Evolutionary conservation across 805 yeast genomes (phyloP).

Genomic region (Candida bentonensis): DNA sequence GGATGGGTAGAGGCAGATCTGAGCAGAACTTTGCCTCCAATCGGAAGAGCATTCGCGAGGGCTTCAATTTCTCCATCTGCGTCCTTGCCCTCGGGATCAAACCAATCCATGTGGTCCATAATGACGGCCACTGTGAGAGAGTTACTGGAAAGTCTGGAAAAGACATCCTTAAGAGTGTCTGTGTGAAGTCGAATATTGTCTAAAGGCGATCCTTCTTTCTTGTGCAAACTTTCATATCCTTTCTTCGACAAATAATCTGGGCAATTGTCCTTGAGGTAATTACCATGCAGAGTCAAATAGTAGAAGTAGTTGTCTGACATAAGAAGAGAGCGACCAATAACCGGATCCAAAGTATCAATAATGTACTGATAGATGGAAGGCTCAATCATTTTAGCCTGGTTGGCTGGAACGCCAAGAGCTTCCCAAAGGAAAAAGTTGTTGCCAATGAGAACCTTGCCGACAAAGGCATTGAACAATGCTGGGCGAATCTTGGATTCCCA

Average conservation of each 20-base stretch:
- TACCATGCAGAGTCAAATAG: constrained; percentile 50
- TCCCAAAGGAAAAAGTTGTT: constrained; percentile 80
- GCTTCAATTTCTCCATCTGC: constrained; percentile 56
- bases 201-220: constrained; percentile 33
- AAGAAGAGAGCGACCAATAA: constrained; percentile 46
- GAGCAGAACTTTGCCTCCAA: constrained; percentile 61
- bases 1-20: constrained; percentile 64
- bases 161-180: constrained; percentile 63
- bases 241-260: constrained; percentile 58
- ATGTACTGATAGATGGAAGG: constrained; percentile 57
- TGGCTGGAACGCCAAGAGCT: constrained; percentile 79
- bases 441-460: constrained; percentile 55
- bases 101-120: constrained; percentile 94
- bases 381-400: constrained; percentile 73
- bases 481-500: constrained; percentile 57
- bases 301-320: constrained; percentile 68
- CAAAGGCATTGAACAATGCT: constrained; percentile 53
- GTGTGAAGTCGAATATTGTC: constrained; percentile 67
- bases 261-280: constrained; percentile 48
- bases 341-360: constrained; percentile 66
- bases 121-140: constrained; percentile 65
- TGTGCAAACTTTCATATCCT: constrained; percentile 39
- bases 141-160: constrained; percentile 45
- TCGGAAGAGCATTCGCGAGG: constrained; percentile 43
- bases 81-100: constrained; percentile 48